Conservation (phyloP, 208 protist genomes). For the Trypanosoma mega region DNA sequence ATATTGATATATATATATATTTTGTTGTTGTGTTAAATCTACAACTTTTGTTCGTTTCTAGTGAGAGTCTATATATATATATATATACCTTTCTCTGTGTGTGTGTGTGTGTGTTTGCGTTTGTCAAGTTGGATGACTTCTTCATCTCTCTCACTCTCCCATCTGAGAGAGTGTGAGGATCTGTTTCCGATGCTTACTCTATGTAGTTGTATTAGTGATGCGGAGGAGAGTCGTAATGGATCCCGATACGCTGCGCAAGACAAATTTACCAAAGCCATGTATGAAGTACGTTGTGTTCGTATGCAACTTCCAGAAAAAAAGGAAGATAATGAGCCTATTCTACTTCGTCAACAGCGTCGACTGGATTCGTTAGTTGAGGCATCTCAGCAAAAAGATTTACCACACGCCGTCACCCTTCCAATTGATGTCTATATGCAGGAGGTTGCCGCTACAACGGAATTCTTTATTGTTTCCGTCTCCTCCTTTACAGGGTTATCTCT, state of each 20-base stretch:
- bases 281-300: conserved; percentile 58
- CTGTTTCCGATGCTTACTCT: conserved; percentile 74
- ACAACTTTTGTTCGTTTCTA: no score
- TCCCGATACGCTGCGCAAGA: conserved; percentile 79
- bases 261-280: conserved; percentile 55
- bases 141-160: conserved; percentile 7
- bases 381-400: conserved; percentile 15
- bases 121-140: conserved; percentile 6
- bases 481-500: conserved; percentile 73
- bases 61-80: neutral
- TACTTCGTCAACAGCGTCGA: conserved; percentile 35
- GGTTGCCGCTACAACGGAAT: conserved; percentile 38
- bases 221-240: conserved; percentile 68
- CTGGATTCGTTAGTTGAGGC: conserved; percentile 53
- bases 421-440: conserved; percentile 72
- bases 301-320: conserved; percentile 1
- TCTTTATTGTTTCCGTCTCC: conserved; percentile 65
- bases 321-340: neutral
- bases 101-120: neutral
- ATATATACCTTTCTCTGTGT: neutral
- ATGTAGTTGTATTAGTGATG: conserved; percentile 72
- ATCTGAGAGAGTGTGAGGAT: conserved; percentile 12
- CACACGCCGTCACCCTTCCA: conserved; percentile 47
- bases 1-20: no score
- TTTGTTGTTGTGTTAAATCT: no score